Conservation (phyloP, 2,329 filamentous ascomycete species). For the Dothistroma septosporum region DNA sequence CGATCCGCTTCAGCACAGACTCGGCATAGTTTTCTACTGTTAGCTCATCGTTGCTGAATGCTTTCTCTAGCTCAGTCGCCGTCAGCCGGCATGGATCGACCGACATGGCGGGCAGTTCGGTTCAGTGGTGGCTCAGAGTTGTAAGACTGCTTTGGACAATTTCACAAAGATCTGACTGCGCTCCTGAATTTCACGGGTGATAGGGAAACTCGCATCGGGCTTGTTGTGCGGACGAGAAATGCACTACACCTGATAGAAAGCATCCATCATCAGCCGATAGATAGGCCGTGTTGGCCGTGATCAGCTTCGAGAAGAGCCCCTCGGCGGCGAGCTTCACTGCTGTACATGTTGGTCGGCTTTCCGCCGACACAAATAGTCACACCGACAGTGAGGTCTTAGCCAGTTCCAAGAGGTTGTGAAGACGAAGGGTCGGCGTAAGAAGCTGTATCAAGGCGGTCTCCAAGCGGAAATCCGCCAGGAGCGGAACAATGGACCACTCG, state of each 20-base stretch:
- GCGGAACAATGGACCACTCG: no score
- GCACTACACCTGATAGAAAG: background rate
- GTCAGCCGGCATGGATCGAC: conserved; percentile 34
- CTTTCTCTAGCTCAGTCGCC: conserved; percentile 41
- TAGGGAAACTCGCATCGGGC: background rate
- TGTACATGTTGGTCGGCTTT: no score
- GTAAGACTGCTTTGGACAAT: background rate
- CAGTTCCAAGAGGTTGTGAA: no score
- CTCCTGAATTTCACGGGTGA: background rate
- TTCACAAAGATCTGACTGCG: background rate
- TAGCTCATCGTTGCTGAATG: conserved; percentile 40
- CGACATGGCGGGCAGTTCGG: conserved; percentile 1
- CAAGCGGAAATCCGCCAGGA: no score
- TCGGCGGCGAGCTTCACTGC: no score
- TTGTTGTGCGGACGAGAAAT: background rate
- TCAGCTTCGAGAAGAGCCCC: background rate
- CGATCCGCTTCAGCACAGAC: conserved; percentile 47
- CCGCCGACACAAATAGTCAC: background rate
- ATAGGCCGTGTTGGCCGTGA: conserved; percentile 7
- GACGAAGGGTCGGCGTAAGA: no score
- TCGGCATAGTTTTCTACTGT: conserved; percentile 50
- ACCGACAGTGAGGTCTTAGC: background rate
- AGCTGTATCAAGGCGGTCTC: no score
- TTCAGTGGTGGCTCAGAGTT: no score
- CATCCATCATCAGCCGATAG: background rate